Percentiles rank a stretch among this genome's conserved stretches.
phyloP scores from a whole-genome alignment of 2,329 filamentous ascomycete species.

The Pyrenochaeta sp. region DNA sequence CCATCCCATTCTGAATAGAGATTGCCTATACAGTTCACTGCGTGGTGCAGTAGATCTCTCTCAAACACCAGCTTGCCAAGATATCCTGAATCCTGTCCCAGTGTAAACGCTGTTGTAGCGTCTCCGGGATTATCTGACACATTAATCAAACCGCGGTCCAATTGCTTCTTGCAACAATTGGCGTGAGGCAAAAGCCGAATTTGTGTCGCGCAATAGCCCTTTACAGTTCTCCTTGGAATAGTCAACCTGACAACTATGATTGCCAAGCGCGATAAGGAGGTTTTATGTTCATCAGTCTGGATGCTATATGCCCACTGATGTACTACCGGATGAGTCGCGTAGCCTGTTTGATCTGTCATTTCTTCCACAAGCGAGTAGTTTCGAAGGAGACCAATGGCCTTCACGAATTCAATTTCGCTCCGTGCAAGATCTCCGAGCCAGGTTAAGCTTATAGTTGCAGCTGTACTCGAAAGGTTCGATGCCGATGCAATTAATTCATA shows the following conservation, averaged over 20 bases:
- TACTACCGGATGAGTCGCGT: conserved; percentile 18
- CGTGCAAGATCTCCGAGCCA: conserved; percentile 23
- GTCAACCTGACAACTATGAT: conserved; percentile 12
- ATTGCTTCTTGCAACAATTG: conserved; percentile 6
- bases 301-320: conserved; percentile 8
- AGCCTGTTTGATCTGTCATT: conserved; percentile 5
- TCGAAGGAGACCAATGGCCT: conserved; percentile 15
- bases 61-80: too few relatives aligned
- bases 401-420: conserved; percentile 19
- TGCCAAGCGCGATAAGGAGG: conserved; percentile 8
- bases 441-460: conserved; percentile 5
- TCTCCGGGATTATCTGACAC: too few relatives aligned
- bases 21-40: too few relatives aligned
- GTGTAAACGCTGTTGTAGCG: too few relatives aligned
- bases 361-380: conserved; percentile 19
- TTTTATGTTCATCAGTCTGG: not conserved
- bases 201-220: conserved; percentile 6
- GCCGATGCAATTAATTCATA: conserved; percentile 19
- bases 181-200: conserved; percentile 16
- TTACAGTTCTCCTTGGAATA: not conserved
- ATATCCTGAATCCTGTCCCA: too few relatives aligned
- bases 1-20: too few relatives aligned
- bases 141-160: too few relatives aligned
- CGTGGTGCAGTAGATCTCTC: too few relatives aligned
- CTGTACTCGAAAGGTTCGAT: not conserved